Base-by-base conservation (phyloP, 2,329 filamentous ascomycete species). In the Fragosphaeria purpurea region DNA sequence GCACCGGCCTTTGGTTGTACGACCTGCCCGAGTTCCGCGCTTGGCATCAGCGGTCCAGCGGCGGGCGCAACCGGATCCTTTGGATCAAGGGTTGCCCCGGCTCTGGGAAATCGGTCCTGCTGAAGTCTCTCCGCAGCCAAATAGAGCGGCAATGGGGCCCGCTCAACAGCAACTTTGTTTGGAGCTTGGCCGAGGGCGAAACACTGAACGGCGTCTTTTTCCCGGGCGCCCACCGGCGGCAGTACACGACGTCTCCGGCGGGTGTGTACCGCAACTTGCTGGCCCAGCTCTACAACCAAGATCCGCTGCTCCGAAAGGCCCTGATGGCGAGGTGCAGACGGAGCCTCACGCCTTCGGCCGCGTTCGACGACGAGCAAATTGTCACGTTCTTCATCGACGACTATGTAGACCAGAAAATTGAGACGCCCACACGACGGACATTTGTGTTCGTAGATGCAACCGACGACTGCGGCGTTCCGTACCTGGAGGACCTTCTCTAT, bases 381-480 rank as follows among this genome's bases (percentile, higher is more conserved):
- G 59, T 61, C 12, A 58, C 58, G 1, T 63, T 65, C 52, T 65
- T 66, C 49, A 54, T 60, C 10, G 62, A 64, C 51, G 57, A 63
- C 40, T 65, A 65, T 51, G 56, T 61, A 47, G 54, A 58, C 46
- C 53, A 56, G 6, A 54, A 50, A 30, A 57, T 63, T 34, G 58
- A 62, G 13, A 63, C 59, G 0, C 55, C 60, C 0, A 51, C 56
- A 6, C 55, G 59, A 32, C 54, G 63, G 10, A 63, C 60, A 0
- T 66, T 65, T 34, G 56, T 65, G 33, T 60, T 65, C n/a, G 57
- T 65, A 44, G 63, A 65, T 39, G 55, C 62, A 9, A 50, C 59
- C 22, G 60, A 64, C 49, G 55, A 60, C 37, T 60, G 58, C 33
- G 53, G 58, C 2, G 41, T 55, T 0, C 33, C 55, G 0, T 63